phyloP scores from a whole-genome alignment of 176 grass and related monocot species.

The Eremochloa ophiuroides region DNA sequence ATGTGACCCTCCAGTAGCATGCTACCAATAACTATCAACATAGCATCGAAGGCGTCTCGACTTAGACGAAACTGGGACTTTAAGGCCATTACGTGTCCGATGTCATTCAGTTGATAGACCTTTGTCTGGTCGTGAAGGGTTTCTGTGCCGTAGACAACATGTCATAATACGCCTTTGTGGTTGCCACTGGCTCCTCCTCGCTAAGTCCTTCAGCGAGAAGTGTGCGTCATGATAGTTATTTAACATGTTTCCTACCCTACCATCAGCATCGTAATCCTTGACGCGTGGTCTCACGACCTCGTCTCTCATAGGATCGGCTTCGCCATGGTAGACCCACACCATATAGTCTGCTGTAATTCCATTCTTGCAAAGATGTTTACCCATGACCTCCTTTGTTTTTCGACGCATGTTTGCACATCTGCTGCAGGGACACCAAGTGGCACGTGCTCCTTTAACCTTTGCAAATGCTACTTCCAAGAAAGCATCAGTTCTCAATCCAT shows the following conservation, averaged over 20 bases:
- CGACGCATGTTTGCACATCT: fast-evolving
- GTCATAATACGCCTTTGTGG: neutral
- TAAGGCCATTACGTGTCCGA: too few relatives aligned
- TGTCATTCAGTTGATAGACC: too few relatives aligned
- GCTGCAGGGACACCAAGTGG: too few relatives aligned
- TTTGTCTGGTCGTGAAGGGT: neutral
- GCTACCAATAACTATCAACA: neutral
- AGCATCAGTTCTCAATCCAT: too few relatives aligned
- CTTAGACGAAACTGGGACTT: neutral
- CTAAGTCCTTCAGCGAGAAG: neutral
- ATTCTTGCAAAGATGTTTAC: too few relatives aligned
- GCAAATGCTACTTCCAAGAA: too few relatives aligned
- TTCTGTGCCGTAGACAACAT: neutral
- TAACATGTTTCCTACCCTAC: neutral
- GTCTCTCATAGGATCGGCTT: neutral
- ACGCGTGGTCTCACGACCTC: neutral
- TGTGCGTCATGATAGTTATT: neutral
- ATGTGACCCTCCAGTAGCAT: neutral
- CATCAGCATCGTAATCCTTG: too few relatives aligned
- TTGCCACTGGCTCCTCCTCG: neutral
- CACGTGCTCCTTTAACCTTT: too few relatives aligned
- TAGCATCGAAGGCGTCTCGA: neutral
- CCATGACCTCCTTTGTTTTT: too few relatives aligned
- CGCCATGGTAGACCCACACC: too few relatives aligned
- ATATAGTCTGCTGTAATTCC: too few relatives aligned